Evolutionary conservation across 139 green algal genomes (phyloP).

Genomic region (Chlamydomonas incerta): DNA sequence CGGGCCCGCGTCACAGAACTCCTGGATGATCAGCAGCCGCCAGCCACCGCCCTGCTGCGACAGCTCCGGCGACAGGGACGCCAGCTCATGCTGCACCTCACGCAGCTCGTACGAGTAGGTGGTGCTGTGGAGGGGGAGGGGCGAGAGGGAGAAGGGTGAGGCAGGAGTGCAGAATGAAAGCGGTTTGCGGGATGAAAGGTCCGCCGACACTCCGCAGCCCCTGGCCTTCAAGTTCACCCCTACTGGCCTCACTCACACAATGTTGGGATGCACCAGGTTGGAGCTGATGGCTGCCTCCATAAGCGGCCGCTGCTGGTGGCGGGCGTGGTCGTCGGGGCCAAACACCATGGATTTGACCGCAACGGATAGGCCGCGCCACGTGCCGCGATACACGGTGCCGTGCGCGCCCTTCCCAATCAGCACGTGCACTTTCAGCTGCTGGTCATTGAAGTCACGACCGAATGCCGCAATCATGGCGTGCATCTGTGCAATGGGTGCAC

Average conservation of each 20-base stretch:
- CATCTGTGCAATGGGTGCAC: not conserved
- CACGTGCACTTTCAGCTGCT: slow-evolving; percentile 37
- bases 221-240: no score
- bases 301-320: slow-evolving; percentile 19
- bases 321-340: not conserved
- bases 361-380: slow-evolving; percentile 39
- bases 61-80: slow-evolving; percentile 18
- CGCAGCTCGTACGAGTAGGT: slow-evolving; percentile 46
- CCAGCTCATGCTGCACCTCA: slow-evolving; percentile 40
- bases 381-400: slow-evolving; percentile 44
- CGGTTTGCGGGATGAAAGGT: not conserved
- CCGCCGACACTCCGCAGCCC: no score
- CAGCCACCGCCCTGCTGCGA: slow-evolving; percentile 40
- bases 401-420: slow-evolving; percentile 45
- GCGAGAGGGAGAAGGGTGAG: not conserved
- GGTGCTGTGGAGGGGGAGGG: not conserved
- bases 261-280: slow-evolving; percentile 53
- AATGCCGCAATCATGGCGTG: slow-evolving; percentile 5
- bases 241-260: slow-evolving; percentile 17
- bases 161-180: not conserved
- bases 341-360: slow-evolving; percentile 51
- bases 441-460: slow-evolving; percentile 28
- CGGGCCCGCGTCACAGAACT: slow-evolving; percentile 48
- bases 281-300: slow-evolving; percentile 50
- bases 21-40: slow-evolving; percentile 51